Percentiles rank a stretch among this genome's conserved stretches.
Conservation (phyloP, 2,329 filamentous ascomycete species). For the Ophiocordyceps camponoti-rufipedis region DNA sequence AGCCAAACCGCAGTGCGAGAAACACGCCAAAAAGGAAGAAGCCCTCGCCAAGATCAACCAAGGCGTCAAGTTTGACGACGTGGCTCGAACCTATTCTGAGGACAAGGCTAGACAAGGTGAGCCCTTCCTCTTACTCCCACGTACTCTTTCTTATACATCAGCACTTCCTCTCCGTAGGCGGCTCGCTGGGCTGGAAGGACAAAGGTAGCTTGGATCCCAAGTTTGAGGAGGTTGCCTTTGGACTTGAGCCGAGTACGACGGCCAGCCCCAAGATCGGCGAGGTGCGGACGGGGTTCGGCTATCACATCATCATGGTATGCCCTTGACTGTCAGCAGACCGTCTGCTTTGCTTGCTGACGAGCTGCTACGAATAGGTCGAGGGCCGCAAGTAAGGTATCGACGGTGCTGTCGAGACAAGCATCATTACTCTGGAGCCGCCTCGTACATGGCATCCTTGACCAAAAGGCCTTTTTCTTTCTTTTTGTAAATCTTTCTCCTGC, state of each 20-base stretch:
- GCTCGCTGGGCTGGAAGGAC: constrained; percentile 54
- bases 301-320: constrained; percentile 62
- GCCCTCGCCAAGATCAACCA: constrained; percentile 48
- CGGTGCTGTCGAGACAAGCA: background rate
- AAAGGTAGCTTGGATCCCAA: constrained; percentile 47
- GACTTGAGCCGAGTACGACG: constrained; percentile 47
- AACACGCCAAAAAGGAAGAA: constrained; percentile 62
- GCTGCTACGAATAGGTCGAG: constrained; percentile 14
- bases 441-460: background rate
- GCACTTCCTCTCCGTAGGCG: constrained; percentile 26
- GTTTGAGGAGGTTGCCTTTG: constrained; percentile 58
- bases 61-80: constrained; percentile 56
- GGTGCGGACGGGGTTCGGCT: constrained; percentile 57
- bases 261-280: constrained; percentile 47
- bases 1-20: constrained; percentile 37
- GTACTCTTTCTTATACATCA: no score
- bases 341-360: background rate
- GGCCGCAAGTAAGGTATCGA: constrained; percentile 17
- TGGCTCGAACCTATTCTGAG: constrained; percentile 54
- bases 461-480: constrained; percentile 1
- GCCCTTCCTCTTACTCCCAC: background rate
- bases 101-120: constrained; percentile 54
- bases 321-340: background rate
- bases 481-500: constrained; percentile 22
- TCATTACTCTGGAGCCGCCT: background rate